Evolutionary conservation across 352 stramenopile species (phyloP).

Genomic region (Globisporangium iwayamae): DNA sequence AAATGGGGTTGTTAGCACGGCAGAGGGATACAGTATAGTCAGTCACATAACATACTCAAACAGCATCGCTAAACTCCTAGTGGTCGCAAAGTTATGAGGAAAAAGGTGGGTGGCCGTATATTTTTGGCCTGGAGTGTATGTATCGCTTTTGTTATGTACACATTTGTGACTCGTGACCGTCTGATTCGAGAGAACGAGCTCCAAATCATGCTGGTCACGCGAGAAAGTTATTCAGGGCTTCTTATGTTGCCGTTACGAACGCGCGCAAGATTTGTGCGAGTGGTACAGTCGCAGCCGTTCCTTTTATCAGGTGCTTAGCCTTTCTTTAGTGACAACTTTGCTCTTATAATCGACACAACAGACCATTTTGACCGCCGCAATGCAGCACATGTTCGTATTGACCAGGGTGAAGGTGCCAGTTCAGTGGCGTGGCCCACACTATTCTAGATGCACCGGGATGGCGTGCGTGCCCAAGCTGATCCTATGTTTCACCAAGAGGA

Average conservation of each 20-base stretch:
- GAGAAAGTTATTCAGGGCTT: conserved; percentile 9
- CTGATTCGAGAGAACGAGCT: conserved; percentile 11
- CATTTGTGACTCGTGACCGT: neutral
- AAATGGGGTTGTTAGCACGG: no score
- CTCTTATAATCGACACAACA: neutral
- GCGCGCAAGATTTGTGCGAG: neutral
- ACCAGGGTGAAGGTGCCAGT: conserved; percentile 6
- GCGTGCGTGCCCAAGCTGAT: neutral
- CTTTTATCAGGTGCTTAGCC: neutral
- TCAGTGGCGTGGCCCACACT: conserved; percentile 8
- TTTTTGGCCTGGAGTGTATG: no score
- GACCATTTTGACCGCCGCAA: neutral
- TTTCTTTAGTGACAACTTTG: neutral
- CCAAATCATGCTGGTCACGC: no score
- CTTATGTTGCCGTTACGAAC: neutral
- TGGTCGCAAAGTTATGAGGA: no score
- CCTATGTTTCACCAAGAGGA: conserved; percentile 2
- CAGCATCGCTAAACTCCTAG: no score
- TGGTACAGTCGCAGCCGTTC: neutral
- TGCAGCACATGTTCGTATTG: conserved; percentile 1
- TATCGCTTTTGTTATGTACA: conserved; percentile 5
- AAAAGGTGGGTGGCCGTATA: no score
- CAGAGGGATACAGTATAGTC: no score
- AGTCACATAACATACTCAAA: no score
- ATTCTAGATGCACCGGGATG: neutral